Evolutionary conservation across 495 filamentous ascomycete species (phyloP), one percentile per base, ranked within the genome.

Genomic region (Hypoxylon perforatum): DNA sequence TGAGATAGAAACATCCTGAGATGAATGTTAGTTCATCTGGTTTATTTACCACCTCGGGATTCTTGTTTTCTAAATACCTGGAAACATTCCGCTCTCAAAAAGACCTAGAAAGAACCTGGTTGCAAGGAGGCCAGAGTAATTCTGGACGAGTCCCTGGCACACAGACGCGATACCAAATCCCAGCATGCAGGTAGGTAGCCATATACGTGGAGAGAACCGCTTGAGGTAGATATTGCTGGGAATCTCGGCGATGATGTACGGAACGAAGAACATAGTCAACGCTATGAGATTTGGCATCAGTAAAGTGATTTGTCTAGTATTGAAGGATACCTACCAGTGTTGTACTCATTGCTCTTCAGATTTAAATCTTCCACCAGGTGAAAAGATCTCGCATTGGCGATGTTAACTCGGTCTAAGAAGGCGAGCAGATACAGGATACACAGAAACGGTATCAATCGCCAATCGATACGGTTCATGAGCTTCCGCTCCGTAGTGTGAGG

Each of bases 41-140:
- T 59, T 21, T 47, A 18, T 25, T 4, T n/a, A n/a, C n/a, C n/a
- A n/a, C n/a, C n/a, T n/a, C n/a, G 14, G 4, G 21, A 75, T 73
- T 57, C 73, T 77, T 77, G 85, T 4, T 46, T 9, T 23, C 0
- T 30, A 61, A 42, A 58, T 64, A 74, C 72, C 92, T 0, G 92
- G 92, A 70, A 96, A 97, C 89, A 94, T 93, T 75, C 91, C 94
- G 0, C 91, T 87, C 78, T 98, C 94, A 58, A 93, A 93, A 3
- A 97, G 53, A 14, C 94, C 94, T 65, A 97, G 80, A 72, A 97
- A 92, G 82, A 96, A 97, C 11, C 92, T 86, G 1, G 92, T 92
- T 2, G 89, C 82, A 55, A 97, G 83, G 30, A 98, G 80, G 23
- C 94, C 93, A 59, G 81, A 78, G 80, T 91, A 97, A 67, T 86